Percentiles rank a stretch among this genome's conserved stretches.
Conservation (phyloP, 2,329 filamentous ascomycete genomes). For the Phialophora verrucosa region DNA sequence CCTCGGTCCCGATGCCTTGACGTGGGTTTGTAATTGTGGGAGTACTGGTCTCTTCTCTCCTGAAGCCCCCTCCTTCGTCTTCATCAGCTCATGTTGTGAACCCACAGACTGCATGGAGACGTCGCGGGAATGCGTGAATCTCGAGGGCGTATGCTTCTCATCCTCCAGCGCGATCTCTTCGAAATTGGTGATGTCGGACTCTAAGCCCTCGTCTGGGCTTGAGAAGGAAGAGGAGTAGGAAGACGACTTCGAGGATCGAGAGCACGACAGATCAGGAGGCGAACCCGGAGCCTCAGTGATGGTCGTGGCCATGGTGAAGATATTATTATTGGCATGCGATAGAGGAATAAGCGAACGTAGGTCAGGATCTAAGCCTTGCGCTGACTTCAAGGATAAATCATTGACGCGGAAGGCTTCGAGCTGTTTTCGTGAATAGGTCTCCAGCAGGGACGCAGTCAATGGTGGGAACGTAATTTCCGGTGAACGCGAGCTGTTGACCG, state of each 20-base stretch:
- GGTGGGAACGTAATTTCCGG: conserved; percentile 34
- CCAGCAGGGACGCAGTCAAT: conserved; percentile 18
- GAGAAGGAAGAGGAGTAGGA: conserved; percentile 81
- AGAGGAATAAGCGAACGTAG: conserved; percentile 27
- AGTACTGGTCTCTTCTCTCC: conserved; percentile 24
- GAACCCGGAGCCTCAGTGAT: conserved; percentile 63
- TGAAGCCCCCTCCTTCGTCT: conserved; percentile 16
- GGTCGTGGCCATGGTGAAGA: conserved; percentile 51
- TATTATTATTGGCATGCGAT: conserved; percentile 26
- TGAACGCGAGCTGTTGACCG: conserved; percentile 25
- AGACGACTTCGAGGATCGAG: conserved; percentile 89
- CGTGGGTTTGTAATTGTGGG: conserved; percentile 30
- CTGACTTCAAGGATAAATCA: conserved; percentile 27
- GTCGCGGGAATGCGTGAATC: conserved; percentile 30
- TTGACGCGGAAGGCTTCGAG: conserved; percentile 22
- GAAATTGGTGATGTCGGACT: conserved; percentile 80
- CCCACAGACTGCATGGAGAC: conserved; percentile 37
- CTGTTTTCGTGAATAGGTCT: conserved; percentile 21
- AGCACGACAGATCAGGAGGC: conserved; percentile 78
- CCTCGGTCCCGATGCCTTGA: conserved; percentile 9
- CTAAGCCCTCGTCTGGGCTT: conserved; percentile 57
- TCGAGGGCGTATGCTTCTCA: conserved; percentile 54
- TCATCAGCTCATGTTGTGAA: conserved; percentile 41
- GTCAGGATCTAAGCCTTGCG: conserved; percentile 23
- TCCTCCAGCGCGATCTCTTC: conserved; percentile 91